Base-by-base conservation (phyloP, 345 rosid species). In the Iberis pinnata region DNA sequence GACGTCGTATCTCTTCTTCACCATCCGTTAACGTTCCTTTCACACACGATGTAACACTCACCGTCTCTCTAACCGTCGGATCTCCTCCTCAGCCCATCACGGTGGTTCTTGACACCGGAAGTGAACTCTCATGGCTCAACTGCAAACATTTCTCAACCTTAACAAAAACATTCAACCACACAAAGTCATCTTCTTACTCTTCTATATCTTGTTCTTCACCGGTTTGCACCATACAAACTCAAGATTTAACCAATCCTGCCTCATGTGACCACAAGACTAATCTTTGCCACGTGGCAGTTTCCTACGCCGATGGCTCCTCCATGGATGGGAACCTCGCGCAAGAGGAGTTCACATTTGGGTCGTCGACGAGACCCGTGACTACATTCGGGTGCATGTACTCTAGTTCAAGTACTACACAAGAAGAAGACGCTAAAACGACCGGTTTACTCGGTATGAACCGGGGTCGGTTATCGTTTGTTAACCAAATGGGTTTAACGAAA, bases 51-150 rank as follows among this genome's bases (percentile, higher is more conserved):
- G 86, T 79, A 15, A 56, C 83, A 6, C 62, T 84, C 33, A 79
- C 93, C 1, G 82, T 74, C 37, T 72, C 93, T 15, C 77, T 84
- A 43, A 54, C 75, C 12, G 76, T 65, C n/a, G 93, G 88, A 17
- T 61, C 93, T 7, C 88, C 93, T 0, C 86, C 88, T 0, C 88
- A 84, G 55, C 60, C 43, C 15, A 73, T 79, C 41, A 63, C 76
- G 7, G 79, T 84, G 93, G 86, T 81, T 13, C 80, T 84, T 2
- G 88, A 84, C 63, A 84, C 93, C 1, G 93, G 88, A 29, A 84
- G 93, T 39, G 93, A 84, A 12, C 88, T 84, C 45, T 74, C 93
- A 0, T 84, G 93, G 93, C 82, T 81, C 20, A 78, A 74, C 50
- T 84, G 88, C 69, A 73, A 60, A 25, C 56, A 60, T 49, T 12